Conservation (phyloP, 306 rosid genomes). For the Vicia villosa region DNA sequence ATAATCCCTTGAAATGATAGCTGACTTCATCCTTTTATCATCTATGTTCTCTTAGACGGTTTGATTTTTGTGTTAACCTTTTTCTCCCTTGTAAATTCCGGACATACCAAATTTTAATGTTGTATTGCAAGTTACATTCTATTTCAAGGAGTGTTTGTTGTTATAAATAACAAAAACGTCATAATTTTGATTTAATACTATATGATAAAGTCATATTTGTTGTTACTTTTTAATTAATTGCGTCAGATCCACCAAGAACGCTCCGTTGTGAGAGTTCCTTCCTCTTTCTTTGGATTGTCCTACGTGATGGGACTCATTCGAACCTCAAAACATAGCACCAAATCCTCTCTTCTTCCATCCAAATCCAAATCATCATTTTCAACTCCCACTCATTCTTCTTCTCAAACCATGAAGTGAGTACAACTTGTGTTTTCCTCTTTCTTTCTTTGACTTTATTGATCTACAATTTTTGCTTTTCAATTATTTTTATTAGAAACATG, state of each 20-base stretch:
- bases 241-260: slow-evolving; percentile 53
- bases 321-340: slow-evolving; percentile 24
- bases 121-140: background rate
- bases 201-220: slow-evolving; percentile 22
- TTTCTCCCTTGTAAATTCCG: background rate
- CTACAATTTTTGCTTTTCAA: background rate
- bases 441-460: background rate
- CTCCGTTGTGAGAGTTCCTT: background rate
- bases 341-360: slow-evolving; percentile 24
- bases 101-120: background rate
- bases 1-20: too few species aligned
- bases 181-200: background rate
- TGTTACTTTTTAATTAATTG: slow-evolving; percentile 10
- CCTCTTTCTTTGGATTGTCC: slow-evolving; percentile 13
- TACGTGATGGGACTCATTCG: slow-evolving; percentile 38
- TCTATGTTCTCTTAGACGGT: background rate
- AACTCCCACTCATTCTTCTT: slow-evolving; percentile 27
- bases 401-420: slow-evolving; percentile 66
- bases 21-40: background rate
- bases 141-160: too few species aligned
- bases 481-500: background rate
- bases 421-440: background rate
- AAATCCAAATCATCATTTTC: slow-evolving; percentile 39
- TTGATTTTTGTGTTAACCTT: slow-evolving; percentile 21
- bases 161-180: background rate